Evolutionary conservation across 306 rosid species (phyloP).

Genomic region (Castanea sativa): DNA sequence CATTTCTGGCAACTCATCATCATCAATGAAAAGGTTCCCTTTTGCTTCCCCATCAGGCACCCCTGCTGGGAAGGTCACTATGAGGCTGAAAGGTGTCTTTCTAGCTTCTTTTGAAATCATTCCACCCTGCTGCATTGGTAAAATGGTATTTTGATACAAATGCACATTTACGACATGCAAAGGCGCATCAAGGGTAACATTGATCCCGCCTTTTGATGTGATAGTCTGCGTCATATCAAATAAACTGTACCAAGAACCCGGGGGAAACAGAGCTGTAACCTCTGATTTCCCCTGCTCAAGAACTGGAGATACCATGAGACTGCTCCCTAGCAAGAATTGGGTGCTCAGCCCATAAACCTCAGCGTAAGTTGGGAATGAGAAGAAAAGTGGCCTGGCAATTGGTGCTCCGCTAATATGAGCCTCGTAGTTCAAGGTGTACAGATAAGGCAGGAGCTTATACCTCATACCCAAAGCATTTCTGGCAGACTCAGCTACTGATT

Average conservation of each 20-base stretch:
- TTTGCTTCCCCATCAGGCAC: constrained; percentile 60
- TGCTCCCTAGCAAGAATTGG: constrained; percentile 79
- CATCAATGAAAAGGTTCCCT: constrained; percentile 78
- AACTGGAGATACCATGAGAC: constrained; percentile 85
- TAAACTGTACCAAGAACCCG: constrained; percentile 89
- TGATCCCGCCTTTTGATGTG: constrained; percentile 41
- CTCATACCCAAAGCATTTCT: constrained; percentile 86
- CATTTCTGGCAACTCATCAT: constrained; percentile 80
- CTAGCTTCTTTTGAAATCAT: constrained; percentile 77
- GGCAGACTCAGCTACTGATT: constrained; percentile 80
- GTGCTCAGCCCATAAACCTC: constrained; percentile 73
- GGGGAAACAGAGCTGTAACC: constrained; percentile 84
- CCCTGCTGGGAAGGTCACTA: constrained; percentile 71
- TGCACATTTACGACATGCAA: constrained; percentile 84
- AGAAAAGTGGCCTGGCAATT: constrained; percentile 95
- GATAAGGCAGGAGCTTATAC: constrained; percentile 82
- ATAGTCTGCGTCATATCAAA: constrained; percentile 64
- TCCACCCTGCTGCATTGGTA: constrained; percentile 95
- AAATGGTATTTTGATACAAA: constrained; percentile 75
- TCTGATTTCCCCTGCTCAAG: constrained; percentile 68
- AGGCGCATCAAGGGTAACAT: constrained; percentile 80
- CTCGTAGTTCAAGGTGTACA: constrained; percentile 89
- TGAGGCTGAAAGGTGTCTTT: constrained; percentile 70
- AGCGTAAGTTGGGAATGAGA: constrained; percentile 70
- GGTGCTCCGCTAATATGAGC: constrained; percentile 87